phyloP scores from a whole-genome alignment of 2,329 filamentous ascomycete genomes.

The Fonsecaea multimorphosa region DNA sequence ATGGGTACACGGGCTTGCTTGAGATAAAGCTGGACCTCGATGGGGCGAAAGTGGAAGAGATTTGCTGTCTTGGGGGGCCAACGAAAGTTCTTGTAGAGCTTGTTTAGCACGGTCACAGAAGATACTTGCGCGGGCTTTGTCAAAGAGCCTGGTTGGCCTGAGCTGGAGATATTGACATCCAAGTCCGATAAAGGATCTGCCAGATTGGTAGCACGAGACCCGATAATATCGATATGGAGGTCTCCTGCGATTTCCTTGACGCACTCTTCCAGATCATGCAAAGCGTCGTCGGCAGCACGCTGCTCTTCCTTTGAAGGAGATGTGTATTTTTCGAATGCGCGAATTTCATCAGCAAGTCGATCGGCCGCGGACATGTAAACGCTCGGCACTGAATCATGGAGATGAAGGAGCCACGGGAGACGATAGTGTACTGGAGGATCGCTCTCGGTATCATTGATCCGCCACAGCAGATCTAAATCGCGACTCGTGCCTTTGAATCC shows the following conservation, averaged over 20 bases:
- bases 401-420: constrained; percentile 29
- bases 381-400: background rate
- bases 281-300: constrained; percentile 40
- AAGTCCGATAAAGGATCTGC: constrained; percentile 61
- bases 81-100: constrained; percentile 23
- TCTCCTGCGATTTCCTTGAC: constrained; percentile 42
- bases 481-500: constrained; percentile 26
- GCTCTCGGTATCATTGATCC: constrained; percentile 16
- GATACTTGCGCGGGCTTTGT: constrained; percentile 10
- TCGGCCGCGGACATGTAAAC: constrained; percentile 21
- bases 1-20: constrained; percentile 42
- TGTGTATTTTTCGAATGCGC: constrained; percentile 53
- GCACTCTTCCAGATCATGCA: constrained; percentile 41
- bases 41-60: constrained; percentile 14
- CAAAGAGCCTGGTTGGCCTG: constrained; percentile 17
- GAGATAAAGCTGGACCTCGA: constrained; percentile 26
- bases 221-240: constrained; percentile 53
- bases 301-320: constrained; percentile 53
- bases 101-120: constrained; percentile 20
- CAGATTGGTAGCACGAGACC: constrained; percentile 61
- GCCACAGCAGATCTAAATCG: constrained; percentile 31
- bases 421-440: constrained; percentile 13
- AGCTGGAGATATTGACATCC: constrained; percentile 50
- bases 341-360: constrained; percentile 54
- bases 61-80: constrained; percentile 14